Conservation (phyloP, 352 stramenopile genomes). For the Phytopythium ostracodes region DNA sequence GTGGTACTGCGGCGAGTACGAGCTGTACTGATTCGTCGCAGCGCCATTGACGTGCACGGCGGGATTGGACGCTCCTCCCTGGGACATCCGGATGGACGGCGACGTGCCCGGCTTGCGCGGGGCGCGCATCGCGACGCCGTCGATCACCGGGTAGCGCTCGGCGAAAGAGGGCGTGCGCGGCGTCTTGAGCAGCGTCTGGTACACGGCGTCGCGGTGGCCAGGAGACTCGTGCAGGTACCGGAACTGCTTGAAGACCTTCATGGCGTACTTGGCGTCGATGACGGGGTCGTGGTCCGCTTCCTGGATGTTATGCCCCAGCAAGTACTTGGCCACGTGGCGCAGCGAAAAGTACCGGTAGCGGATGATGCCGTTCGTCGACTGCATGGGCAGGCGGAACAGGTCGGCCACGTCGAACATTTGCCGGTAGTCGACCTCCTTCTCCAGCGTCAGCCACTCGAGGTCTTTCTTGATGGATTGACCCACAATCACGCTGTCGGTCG, state of each 20-base stretch:
- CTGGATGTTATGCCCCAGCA: constrained; percentile 80
- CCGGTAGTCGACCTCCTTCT: constrained; percentile 83
- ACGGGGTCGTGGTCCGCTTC: constrained; percentile 82
- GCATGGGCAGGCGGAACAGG: constrained; percentile 80
- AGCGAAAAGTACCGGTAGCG: constrained; percentile 84
- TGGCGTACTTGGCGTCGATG: constrained; percentile 84
- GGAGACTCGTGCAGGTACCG: constrained; percentile 76
- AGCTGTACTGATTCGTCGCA: constrained; percentile 3
- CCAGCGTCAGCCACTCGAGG: constrained; percentile 86
- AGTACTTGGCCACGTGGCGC: constrained; percentile 78
- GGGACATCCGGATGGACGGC: constrained; percentile 28
- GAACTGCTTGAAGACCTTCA: constrained; percentile 88
- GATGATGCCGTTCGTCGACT: constrained; percentile 64
- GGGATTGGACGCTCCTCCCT: constrained; percentile 7
- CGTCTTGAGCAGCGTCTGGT: constrained; percentile 79
- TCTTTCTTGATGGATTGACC: constrained; percentile 93
- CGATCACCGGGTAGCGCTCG: constrained; percentile 74
- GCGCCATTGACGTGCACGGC: no score
- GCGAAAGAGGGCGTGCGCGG: constrained; percentile 83
- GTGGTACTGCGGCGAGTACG: constrained; percentile 8
- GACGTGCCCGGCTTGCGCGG: constrained; percentile 55
- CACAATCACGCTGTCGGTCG: constrained; percentile 84
- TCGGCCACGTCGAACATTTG: constrained; percentile 81
- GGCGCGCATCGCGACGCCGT: constrained; percentile 76
- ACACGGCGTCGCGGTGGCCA: constrained; percentile 67